A percentile compares a stretch with the other conserved stretches of the same genome.
These are phyloP conservation scores for Martiniozyma abietophila DNA, from an alignment of 805 yeast genomes.

Conservation along the genomic window DNA sequence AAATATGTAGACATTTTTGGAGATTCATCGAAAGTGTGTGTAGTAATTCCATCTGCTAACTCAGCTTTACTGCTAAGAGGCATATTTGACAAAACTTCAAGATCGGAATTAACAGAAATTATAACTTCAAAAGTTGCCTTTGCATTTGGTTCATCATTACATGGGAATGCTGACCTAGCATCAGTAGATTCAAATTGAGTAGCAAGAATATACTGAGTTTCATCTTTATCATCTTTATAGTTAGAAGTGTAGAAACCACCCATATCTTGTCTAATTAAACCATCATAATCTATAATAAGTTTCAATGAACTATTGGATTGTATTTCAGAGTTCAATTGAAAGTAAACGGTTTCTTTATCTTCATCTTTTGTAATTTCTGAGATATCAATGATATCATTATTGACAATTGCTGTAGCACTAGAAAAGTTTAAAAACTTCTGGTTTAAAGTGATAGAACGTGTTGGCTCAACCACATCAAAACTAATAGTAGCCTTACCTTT, in stretches of 20 bases:
- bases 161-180: conserved; percentile 51
- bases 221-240: conserved; percentile 30
- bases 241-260: conserved; percentile 45
- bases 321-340: conserved; percentile 36
- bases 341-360: conserved; percentile 52
- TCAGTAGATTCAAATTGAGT: conserved; percentile 55
- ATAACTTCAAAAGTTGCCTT: conserved; percentile 48
- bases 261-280: conserved; percentile 44
- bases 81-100: conserved; percentile 38
- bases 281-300: conserved; percentile 31
- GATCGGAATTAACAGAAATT: conserved; percentile 25
- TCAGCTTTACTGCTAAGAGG: conserved; percentile 25
- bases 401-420: conserved; percentile 16
- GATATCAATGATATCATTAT: conserved; percentile 21
- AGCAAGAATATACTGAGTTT: conserved; percentile 32
- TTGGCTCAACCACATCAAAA: conserved; percentile 33
- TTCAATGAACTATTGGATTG: conserved; percentile 23
- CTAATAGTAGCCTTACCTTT: conserved; percentile 39
- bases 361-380: conserved; percentile 18
- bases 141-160: conserved; percentile 46
- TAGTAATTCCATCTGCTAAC: conserved; percentile 15
- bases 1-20: conserved; percentile 49
- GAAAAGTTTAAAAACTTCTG: conserved; percentile 33
- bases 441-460: conserved; percentile 39
- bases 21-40: conserved; percentile 34